Percentiles rank a stretch among this genome's conserved stretches.
These are phyloP conservation scores for Clarireedia hainanense DNA, from an alignment of 2,329 filamentous ascomycete species.

Conservation along the genomic window DNA sequence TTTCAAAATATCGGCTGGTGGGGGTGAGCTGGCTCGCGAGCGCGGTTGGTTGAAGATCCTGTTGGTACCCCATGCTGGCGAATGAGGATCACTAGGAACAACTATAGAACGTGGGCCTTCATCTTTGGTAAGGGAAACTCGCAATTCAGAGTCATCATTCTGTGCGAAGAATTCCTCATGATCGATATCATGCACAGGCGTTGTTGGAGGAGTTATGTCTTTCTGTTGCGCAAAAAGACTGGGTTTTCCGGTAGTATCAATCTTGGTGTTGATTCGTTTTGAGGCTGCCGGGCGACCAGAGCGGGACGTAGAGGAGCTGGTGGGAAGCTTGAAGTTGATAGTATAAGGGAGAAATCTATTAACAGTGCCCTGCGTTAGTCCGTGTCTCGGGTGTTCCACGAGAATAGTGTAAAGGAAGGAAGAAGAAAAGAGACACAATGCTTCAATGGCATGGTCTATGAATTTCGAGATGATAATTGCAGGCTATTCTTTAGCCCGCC, in stretches of 20 bases:
- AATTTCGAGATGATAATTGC: neutral
- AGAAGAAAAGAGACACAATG: neutral
- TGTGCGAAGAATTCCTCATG: slow-evolving; percentile 45
- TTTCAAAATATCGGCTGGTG: slow-evolving; percentile 68
- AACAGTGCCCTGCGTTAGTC: neutral
- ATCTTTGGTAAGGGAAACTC: slow-evolving; percentile 47
- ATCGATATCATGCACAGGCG: slow-evolving; percentile 31
- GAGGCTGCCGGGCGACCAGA: slow-evolving; percentile 13
- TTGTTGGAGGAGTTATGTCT: slow-evolving; percentile 28
- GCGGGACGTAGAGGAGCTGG: slow-evolving; percentile 30
- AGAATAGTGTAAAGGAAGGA: neutral
- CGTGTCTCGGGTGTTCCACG: neutral
- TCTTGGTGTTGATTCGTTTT: slow-evolving; percentile 39
- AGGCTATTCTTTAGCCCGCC: neutral
- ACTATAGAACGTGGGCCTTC: slow-evolving; percentile 42
- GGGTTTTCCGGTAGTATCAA: slow-evolving; percentile 46
- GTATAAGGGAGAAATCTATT: slow-evolving; percentile 85
- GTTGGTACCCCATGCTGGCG: slow-evolving; percentile 62
- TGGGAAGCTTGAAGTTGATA: slow-evolving; percentile 70
- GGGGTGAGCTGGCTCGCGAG: slow-evolving; percentile 65
- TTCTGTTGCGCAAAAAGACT: slow-evolving; percentile 27
- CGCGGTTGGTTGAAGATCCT: slow-evolving; percentile 53
- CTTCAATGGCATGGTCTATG: neutral
- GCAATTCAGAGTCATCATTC: slow-evolving; percentile 42
- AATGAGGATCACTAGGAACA: slow-evolving; percentile 65